Evolutionary conservation across 306 rosid species (phyloP), one percentile per base, ranked within the genome.

Genomic region (Carpinus viminea): DNA sequence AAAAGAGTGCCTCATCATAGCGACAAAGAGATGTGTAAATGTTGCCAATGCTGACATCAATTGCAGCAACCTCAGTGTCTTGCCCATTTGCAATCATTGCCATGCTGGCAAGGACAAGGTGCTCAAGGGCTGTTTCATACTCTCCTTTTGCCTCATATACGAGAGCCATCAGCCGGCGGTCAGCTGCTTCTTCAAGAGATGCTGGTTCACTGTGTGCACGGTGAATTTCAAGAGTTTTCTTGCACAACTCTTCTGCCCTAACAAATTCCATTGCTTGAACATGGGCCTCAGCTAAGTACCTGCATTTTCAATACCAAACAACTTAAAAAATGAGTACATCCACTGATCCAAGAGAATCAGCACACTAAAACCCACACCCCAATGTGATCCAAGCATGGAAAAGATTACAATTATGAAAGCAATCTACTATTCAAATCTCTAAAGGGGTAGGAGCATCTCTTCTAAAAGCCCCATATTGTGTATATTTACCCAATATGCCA

Each of bases 191-290:
- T 78, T 96, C 99, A 24, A 96, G 94, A 18, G 99, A 93, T 21
- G 99, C 99, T 1, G 99, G 99, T 75, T 96, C 99, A 57, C 99
- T 93, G 74, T 96, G 98, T 1, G 89, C 94, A 4, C 81, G 89
- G 57, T 93, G 99, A 80, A 96, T 96, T 86, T 96, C 99, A 36
- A 96, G 89, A 7, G 99, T 96, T 74, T 83, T 93, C 80, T 91
- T 93, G 80, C 96, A 90, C 75, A 96, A 83, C 41, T 93, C 96
- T 69, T 96, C 99, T 2, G 98, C 99, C 81, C 93, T 91, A 65
- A 91, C 99, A 75, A 93, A 96, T 78, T 96, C 98, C 99, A 96
- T 96, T 70, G 99, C 99, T 84, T 96, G 99, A 72, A 96, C 97
- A 68, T 93, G 92, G 26, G 99, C 99, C 87, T 96, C 99, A 5